Base-by-base conservation (phyloP, 1,284 basidiomycete genomes). In the Filobasidium uniguttulatum region DNA sequence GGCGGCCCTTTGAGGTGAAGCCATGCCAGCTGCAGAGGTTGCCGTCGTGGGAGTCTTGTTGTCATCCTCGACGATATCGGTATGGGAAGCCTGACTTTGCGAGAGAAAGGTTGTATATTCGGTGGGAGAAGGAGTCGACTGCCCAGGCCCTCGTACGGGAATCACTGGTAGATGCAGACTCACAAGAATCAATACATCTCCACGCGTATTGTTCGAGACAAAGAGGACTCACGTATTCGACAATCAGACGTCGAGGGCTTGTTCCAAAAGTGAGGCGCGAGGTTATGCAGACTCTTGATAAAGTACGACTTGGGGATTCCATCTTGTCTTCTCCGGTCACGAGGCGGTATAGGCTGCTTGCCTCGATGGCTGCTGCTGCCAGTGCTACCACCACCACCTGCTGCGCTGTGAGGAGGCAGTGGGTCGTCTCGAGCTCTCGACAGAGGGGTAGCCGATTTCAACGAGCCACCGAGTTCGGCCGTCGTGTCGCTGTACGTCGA, bases 251-350 rank as follows among this genome's bases (percentile, higher is more conserved):
- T 61, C 6, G 57, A 55, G 0, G 62, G 59, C 25, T 60, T 55
- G 28, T 58, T 59, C 64, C 66, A 68, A 44, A 62, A 64, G 29
- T 57, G 53, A 3, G 52, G 55, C 8, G 67, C 67, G 8, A 61
- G 38, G 29, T 59, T 55, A 34, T 64, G 57, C 23, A 69, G 53
- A 28, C 60, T 59, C 50, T 61, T 56, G 35, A 67, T 44, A 8
- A 66, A 60, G 46, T 62, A 68, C 10, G 56, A 60, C 19, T 57
- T 55, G 0, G 63, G 60, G 8, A 64, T 60, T 14, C 58, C 56
- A 26, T 57, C 53, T 20, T 29, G 22, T 19, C 40, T 10, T 26
- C 23, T 43, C 25, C 40, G 3, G 19, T 43, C 40, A 3, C 40
- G 6, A 7, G 40, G 4, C 10, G 40, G 40, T 14, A 43, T 10